These are phyloP conservation scores for Lactarius evosmus DNA, from an alignment of 768 basidiomycete genomes.

Conservation along the genomic window DNA sequence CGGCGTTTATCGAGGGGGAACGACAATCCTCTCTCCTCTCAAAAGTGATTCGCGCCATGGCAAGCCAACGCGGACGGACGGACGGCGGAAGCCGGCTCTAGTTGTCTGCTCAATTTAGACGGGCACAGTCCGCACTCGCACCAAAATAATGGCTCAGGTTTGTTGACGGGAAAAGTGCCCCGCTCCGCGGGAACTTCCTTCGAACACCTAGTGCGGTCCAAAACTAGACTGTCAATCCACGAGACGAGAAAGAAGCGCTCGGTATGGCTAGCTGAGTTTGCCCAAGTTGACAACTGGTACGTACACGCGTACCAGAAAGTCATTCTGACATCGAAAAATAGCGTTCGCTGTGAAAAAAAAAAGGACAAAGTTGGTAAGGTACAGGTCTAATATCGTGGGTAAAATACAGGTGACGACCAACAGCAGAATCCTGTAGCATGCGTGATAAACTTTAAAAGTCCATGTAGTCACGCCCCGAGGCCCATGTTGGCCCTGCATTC, in stretches of 20 bases:
- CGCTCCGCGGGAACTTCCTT: neutral
- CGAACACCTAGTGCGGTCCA: neutral
- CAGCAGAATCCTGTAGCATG: conserved; percentile 7
- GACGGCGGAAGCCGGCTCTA: neutral
- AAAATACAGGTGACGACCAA: conserved; percentile 21
- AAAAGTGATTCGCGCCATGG: neutral
- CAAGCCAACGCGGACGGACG: neutral
- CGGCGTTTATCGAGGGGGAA: neutral
- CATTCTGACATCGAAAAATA: neutral
- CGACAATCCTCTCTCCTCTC: too few relatives aligned
- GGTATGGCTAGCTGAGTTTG: neutral
- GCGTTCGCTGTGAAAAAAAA: neutral
- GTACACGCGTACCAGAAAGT: neutral
- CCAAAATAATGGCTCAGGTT: neutral
- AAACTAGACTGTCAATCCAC: neutral
- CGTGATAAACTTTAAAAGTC: conserved; percentile 26
- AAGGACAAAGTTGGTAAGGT: neutral
- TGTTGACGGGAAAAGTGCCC: neutral
- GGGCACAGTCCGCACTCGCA: too few relatives aligned
- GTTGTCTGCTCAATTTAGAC: neutral
- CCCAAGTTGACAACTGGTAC: neutral
- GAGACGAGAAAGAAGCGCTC: neutral
- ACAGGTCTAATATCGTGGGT: conserved; percentile 12
- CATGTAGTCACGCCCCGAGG: conserved; percentile 30
- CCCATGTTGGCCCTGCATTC: conserved; percentile 27